Evolutionary conservation across 176 grass and related monocot species (phyloP), one percentile per base, ranked within the genome.

Genomic region (Tillandsia fasciculata): DNA sequence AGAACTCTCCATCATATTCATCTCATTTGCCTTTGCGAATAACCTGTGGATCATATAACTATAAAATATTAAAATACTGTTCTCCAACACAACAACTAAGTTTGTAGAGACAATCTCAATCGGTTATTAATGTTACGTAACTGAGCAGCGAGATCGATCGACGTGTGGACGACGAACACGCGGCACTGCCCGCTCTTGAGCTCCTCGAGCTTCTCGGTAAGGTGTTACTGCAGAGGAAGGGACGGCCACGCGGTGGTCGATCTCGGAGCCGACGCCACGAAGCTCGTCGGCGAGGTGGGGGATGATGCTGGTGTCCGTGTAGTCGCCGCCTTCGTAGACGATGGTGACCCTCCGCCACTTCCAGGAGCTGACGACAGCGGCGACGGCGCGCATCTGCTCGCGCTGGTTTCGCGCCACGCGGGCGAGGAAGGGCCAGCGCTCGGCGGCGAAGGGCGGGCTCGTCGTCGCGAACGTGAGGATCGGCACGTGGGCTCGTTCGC

Each of bases 381-480:
- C 74, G 1, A 94, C 70, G 12, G 66, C 63, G 8, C 28, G 57
- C 1, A 78, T 78, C 57, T 94, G 90, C 3, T 64, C 57, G 4
- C 23, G 48, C 42, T 89, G 86, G 63, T 64, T 84, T 66, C 74
- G n/a, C 11, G 81, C 78, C 58, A 81, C 74, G 51, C 81, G 81
- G 11, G 90, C 42, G 70, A 90, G 82, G 70, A 77, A 94, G 33
- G 80, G 80, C 3, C 73, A 2, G 0, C 9, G 52, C 2, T 2
- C 50, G 8, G 74, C 77, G 2, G 67, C 77, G 53, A 87, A 75
- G 6, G 70, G 49, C 2, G 90, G 83, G 54, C 76, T 89, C 2
- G 86, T 89, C 70, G 86, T 64, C 14, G 83, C 84, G 75, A 86
- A 86, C 51, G 86, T 84, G 57, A 94, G 50, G 14, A 89, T 27